These are phyloP conservation scores for Quercus wislizeni DNA, from an alignment of 306 rosid genomes.

Conservation along the genomic window DNA sequence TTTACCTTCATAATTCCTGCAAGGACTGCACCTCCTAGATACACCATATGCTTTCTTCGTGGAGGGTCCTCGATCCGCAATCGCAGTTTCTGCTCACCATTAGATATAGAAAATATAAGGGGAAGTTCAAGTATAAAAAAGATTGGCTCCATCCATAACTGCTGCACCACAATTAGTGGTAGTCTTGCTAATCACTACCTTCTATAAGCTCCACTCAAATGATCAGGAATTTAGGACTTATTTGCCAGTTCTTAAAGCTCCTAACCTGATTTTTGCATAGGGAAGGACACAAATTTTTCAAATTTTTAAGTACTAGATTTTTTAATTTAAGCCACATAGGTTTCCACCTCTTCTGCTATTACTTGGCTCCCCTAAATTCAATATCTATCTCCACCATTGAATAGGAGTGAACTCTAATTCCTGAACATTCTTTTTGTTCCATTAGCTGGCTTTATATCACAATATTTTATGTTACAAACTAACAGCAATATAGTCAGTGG, in stretches of 20 bases:
- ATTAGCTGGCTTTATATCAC: background rate
- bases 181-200: background rate
- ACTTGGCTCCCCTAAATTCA: background rate
- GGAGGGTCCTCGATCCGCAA: slow-evolving; percentile 98
- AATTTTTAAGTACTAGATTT: background rate
- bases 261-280: background rate
- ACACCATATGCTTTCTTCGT: slow-evolving; percentile 98
- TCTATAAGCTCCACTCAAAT: background rate
- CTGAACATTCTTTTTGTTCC: background rate
- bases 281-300: background rate
- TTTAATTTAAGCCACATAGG: background rate
- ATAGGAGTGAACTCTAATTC: background rate
- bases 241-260: background rate
- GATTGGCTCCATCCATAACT: background rate
- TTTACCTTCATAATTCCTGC: slow-evolving; percentile 98
- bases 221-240: background rate
- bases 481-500: background rate
- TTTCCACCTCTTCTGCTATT: background rate
- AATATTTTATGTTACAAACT: background rate
- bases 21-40: slow-evolving; percentile 98
- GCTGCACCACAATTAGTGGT: background rate
- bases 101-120: slow-evolving; percentile 4
- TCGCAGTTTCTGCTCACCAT: slow-evolving; percentile 67
- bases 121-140: background rate
- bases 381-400: background rate